Conservation (phyloP, 2,329 filamentous ascomycete genomes). For the Dothiorella sarmentorum region DNA sequence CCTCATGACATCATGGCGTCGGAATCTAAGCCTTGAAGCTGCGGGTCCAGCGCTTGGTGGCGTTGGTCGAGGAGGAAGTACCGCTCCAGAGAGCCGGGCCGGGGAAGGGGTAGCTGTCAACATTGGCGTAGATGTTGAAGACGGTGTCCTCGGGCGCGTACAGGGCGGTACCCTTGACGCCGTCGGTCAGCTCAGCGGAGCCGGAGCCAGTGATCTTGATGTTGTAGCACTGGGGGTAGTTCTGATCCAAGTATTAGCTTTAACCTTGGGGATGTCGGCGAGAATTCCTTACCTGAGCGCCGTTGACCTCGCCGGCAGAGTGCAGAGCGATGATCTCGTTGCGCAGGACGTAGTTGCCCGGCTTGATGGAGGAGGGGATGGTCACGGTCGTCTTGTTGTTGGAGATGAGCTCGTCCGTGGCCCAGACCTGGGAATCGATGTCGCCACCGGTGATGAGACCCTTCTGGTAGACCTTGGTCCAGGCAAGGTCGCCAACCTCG, state of each 20-base stretch:
- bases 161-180: constrained; percentile 31
- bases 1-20: background rate
- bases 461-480: constrained; percentile 36
- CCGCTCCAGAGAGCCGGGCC: constrained; percentile 15
- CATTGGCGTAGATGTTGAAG: constrained; percentile 17
- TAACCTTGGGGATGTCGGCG: too few relatives aligned
- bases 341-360: constrained; percentile 35
- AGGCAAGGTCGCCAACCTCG: constrained; percentile 30
- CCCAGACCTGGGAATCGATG: constrained; percentile 35
- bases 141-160: constrained; percentile 26
- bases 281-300: too few relatives aligned
- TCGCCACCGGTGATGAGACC: constrained; percentile 32
- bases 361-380: constrained; percentile 32
- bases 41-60: background rate
- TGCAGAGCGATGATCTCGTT: constrained; percentile 33
- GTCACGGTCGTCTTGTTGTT: constrained; percentile 31
- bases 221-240: constrained; percentile 37
- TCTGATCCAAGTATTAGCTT: too few relatives aligned
- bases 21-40: background rate
- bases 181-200: constrained; percentile 24
- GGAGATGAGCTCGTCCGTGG: constrained; percentile 22
- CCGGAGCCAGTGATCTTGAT: constrained; percentile 33
- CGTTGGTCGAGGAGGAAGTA: background rate
- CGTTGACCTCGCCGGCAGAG: constrained; percentile 31
- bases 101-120: constrained; percentile 13